A percentile compares a stretch with the other conserved stretches of the same genome.
Conservation (phyloP, 352 stramenopile genomes). For the Phytophthora parvispora region DNA sequence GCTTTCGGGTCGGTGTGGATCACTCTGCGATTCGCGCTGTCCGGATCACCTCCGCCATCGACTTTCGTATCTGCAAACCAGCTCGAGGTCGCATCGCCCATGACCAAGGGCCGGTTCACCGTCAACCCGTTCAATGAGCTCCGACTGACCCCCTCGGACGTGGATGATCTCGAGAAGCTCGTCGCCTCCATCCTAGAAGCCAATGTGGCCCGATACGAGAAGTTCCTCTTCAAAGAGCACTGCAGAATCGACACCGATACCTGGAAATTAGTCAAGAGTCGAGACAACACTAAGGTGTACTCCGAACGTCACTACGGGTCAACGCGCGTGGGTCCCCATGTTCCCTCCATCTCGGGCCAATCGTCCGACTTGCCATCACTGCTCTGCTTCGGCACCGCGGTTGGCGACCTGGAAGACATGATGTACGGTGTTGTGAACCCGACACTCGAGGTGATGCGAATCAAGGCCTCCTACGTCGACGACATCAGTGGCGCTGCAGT, state of each 20-base stretch:
- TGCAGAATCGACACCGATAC: slow-evolving; percentile 26
- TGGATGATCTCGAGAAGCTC: slow-evolving; percentile 29
- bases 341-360: slow-evolving; percentile 8
- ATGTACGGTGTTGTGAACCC: slow-evolving; percentile 67
- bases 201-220: slow-evolving; percentile 42
- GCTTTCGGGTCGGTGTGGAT: background rate
- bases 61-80: background rate
- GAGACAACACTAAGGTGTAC: slow-evolving; percentile 40
- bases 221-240: slow-evolving; percentile 40
- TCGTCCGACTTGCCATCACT: slow-evolving; percentile 36
- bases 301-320: slow-evolving; percentile 28
- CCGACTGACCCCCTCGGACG: slow-evolving; percentile 35
- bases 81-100: background rate
- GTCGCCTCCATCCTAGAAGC: slow-evolving; percentile 37
- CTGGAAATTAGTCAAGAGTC: slow-evolving; percentile 48
- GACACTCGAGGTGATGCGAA: slow-evolving; percentile 54
- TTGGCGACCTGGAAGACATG: slow-evolving; percentile 55
- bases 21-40: slow-evolving; percentile 21
- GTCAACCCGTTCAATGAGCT: slow-evolving; percentile 48
- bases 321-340: slow-evolving; percentile 23
- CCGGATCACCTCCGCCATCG: background rate
- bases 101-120: slow-evolving; percentile 40
- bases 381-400: slow-evolving; percentile 42
- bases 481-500: slow-evolving; percentile 59
- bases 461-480: slow-evolving; percentile 60